Conservation (phyloP, 352 stramenopile species). For the Plasmopara halstedii region DNA sequence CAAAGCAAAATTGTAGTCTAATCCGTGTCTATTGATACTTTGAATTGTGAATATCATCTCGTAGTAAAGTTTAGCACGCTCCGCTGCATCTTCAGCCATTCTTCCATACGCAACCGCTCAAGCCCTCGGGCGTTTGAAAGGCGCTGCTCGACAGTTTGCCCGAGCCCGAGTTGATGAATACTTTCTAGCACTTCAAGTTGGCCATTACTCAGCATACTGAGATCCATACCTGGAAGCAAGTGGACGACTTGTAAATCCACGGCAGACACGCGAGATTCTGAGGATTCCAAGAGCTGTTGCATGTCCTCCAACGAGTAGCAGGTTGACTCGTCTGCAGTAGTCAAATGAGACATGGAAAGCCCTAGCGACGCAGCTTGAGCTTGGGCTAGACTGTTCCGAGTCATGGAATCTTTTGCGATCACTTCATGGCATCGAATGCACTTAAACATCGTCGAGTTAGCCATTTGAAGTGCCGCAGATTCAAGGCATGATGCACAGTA, state of each 20-base stretch:
- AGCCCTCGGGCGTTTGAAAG: conserved; percentile 45
- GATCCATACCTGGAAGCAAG: conserved; percentile 40
- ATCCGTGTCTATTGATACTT: conserved; percentile 9
- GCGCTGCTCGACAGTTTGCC: conserved; percentile 52
- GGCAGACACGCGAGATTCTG: conserved; percentile 27
- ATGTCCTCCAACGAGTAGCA: conserved; percentile 39
- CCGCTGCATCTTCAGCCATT: conserved; percentile 69
- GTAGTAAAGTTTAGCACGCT: conserved; percentile 42
- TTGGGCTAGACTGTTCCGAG: conserved; percentile 54
- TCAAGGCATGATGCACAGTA: conserved; percentile 61
- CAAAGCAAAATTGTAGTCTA: conserved; percentile 16
- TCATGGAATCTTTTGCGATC: conserved; percentile 37
- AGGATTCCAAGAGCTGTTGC: conserved; percentile 30
- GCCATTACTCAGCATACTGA: conserved; percentile 52
- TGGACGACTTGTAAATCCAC: conserved; percentile 40
- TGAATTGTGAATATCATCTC: conserved; percentile 1
- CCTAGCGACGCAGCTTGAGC: conserved; percentile 47
- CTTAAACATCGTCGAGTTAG: conserved; percentile 22
- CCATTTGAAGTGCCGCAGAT: conserved; percentile 17
- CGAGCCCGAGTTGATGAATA: conserved; percentile 46
- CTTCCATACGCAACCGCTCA: conserved; percentile 59
- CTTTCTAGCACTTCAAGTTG: conserved; percentile 71
- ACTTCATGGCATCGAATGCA: conserved; percentile 51
- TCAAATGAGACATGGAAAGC: conserved; percentile 27
- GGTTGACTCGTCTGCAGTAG: conserved; percentile 2